These are phyloP conservation scores for Phialemonium atrogriseum DNA, from an alignment of 2,329 filamentous ascomycete genomes.

Conservation along the genomic window DNA sequence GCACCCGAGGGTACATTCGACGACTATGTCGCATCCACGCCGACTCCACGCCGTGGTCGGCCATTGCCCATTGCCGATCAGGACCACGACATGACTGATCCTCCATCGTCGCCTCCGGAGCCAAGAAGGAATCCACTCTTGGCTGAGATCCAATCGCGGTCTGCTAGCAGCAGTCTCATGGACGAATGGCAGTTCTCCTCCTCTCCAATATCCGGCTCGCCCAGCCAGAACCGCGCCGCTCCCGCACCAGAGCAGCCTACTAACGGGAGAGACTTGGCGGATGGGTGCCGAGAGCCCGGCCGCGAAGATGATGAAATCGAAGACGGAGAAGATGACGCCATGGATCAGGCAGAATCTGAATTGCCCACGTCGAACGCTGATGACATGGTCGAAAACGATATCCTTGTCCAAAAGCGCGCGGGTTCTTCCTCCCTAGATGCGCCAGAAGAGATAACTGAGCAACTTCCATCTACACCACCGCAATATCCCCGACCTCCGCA, in stretches of 20 bases:
- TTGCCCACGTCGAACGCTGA: conserved; percentile 8
- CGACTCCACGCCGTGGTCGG: conserved; percentile 50
- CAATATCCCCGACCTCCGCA: conserved; percentile 12
- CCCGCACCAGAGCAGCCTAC: conserved; percentile 13
- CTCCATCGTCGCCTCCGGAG: conserved; percentile 51
- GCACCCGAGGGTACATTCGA: conserved; percentile 34
- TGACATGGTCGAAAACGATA: conserved; percentile 14
- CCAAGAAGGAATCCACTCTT: conserved; percentile 43
- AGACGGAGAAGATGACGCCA: conserved; percentile 3
- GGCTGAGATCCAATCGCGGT: conserved; percentile 42
- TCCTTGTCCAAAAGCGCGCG: conserved; percentile 6
- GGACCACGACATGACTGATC: conserved; percentile 40
- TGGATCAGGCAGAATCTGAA: conserved; percentile 4
- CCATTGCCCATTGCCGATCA: conserved; percentile 36
- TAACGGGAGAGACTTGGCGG: conserved; percentile 12
- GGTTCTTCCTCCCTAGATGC: background rate
- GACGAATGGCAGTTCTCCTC: conserved; percentile 47
- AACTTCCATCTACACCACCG: conserved; percentile 12
- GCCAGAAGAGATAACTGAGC: background rate
- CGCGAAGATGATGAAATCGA: conserved; percentile 5
- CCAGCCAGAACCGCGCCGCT: conserved; percentile 25
- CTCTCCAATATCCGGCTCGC: conserved; percentile 46
- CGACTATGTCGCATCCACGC: conserved; percentile 50
- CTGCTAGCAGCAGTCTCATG: conserved; percentile 28
- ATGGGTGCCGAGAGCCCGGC: conserved; percentile 10